Evolutionary conservation across 345 rosid species (phyloP), one percentile per base, ranked within the genome.

Genomic region (Boechera retrofracta): DNA sequence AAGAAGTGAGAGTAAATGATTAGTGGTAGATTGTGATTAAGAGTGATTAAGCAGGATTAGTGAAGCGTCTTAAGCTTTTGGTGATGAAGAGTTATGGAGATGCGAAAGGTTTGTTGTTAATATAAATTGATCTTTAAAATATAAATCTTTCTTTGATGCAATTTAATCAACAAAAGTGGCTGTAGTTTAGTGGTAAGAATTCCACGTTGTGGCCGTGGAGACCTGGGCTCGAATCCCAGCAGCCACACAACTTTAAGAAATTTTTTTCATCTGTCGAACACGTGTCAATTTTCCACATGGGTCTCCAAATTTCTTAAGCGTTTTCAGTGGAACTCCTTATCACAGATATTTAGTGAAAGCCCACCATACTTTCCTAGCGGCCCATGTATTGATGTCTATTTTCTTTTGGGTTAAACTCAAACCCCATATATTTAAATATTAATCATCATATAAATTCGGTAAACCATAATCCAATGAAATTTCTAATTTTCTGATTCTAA

Each of bases 211-310:
- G 93, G 89, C 92, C 91, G 88, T 90, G 87, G 88, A 83, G 91
- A 88, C 90, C 91, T 85, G 88, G 91, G 96, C 92, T 88, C 88
- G 91, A 90, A 84, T 84, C 91, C 92, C 87, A 88, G 88, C 92
- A 86, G 92, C 91, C 89, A 88, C 92, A 86, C 0, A 16, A 0
- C 1, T 2, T 38, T 6, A 0, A 0, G 15, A 16, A 9, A 5
- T 65, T 55, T 13, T 65, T 55, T 13, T 41, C 3, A 1, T 0
- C 9, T 10, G 5, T 42, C 3, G 6, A 29, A 18, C 11, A 11
- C 6, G 15, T n/a, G 4, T 0, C 39, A 18, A 21, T 7, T 21
- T 36, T 3, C 5, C 38, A 21, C 58, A 2, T 21, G 24, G 58
- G 57, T 6, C 57, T 65, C 18, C n/a, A n/a, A 8, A 29, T 13